phyloP scores from a whole-genome alignment of 2,329 filamentous ascomycete species.

The Didymella arachidicola region DNA sequence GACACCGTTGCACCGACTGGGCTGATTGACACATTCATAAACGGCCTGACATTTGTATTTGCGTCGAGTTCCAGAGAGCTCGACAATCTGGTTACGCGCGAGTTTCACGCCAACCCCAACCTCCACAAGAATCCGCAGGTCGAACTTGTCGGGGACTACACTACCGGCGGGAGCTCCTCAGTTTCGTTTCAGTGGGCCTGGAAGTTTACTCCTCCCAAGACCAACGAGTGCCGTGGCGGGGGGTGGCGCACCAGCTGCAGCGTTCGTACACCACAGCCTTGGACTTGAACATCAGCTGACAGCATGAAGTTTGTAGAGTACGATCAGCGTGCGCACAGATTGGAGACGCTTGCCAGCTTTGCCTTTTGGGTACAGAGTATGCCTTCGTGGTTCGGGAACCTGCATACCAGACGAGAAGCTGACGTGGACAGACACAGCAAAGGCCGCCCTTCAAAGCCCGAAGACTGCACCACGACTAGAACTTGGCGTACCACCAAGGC shows the following conservation, averaged over 20 bases:
- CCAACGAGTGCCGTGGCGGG: slow-evolving; percentile 79
- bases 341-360: slow-evolving; percentile 90
- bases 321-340: slow-evolving; percentile 86
- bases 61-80: slow-evolving; percentile 86
- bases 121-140: slow-evolving; percentile 97
- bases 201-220: slow-evolving; percentile 94
- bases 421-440: slow-evolving; percentile 45
- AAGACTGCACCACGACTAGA: slow-evolving; percentile 72
- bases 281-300: slow-evolving; percentile 26
- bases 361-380: slow-evolving; percentile 92
- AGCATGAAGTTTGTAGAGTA: slow-evolving; percentile 87
- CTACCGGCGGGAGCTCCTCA: slow-evolving; percentile 81
- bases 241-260: slow-evolving; percentile 97
- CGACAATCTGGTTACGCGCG: slow-evolving; percentile 90
- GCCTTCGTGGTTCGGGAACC: slow-evolving; percentile 41
- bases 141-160: slow-evolving; percentile 89
- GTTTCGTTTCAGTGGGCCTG: slow-evolving; percentile 94
- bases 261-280: slow-evolving; percentile 57
- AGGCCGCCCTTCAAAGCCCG: slow-evolving; percentile 50
- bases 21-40: slow-evolving; percentile 75
- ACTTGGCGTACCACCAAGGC: slow-evolving; percentile 74
- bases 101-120: slow-evolving; percentile 97
- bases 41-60: slow-evolving; percentile 90
- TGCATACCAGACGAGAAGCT: slow-evolving; percentile 7
- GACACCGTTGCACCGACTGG: slow-evolving; percentile 55